Evolutionary conservation across 2,329 filamentous ascomycete species (phyloP).

Genomic region (Sphaerulina musiva): DNA sequence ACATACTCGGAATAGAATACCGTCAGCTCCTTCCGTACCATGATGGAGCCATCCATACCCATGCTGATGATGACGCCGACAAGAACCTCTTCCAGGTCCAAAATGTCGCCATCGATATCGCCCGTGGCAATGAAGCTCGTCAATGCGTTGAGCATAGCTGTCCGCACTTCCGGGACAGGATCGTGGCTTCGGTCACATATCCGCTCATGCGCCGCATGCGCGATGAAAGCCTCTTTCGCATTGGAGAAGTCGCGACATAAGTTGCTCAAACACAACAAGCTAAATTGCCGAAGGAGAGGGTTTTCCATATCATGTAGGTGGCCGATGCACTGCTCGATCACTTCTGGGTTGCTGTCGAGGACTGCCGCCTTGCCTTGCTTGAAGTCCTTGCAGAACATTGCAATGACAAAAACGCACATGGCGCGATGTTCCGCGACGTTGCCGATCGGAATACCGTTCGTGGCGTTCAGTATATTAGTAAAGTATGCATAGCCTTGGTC

Average conservation of each 20-base stretch:
- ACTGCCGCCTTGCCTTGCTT: constrained; percentile 87
- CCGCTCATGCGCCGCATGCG: constrained; percentile 74
- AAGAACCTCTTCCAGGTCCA: constrained; percentile 68
- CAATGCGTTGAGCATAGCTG: constrained; percentile 87
- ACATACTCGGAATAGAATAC: constrained; percentile 93
- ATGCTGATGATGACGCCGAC: constrained; percentile 84
- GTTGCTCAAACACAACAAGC: constrained; percentile 89
- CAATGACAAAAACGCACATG: constrained; percentile 97
- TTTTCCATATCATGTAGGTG: constrained; percentile 84
- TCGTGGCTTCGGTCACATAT: constrained; percentile 77
- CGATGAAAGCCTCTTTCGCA: constrained; percentile 92
- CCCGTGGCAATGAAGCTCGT: constrained; percentile 88
- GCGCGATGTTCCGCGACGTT: constrained; percentile 93
- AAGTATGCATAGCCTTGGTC: constrained; percentile 98
- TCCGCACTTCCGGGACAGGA: constrained; percentile 82
- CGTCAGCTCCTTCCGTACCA: constrained; percentile 87
- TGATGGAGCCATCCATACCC: constrained; percentile 86
- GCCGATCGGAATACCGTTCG: constrained; percentile 64
- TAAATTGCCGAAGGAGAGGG: constrained; percentile 86
- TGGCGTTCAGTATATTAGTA: constrained; percentile 78
- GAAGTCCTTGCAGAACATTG: constrained; percentile 94
- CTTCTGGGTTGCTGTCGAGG: constrained; percentile 76
- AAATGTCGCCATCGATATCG: constrained; percentile 16
- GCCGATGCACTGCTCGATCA: constrained; percentile 78
- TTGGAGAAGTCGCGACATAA: constrained; percentile 86